Evolutionary conservation across 2,329 filamentous ascomycete species (phyloP).

Genomic region (Macroventuria anomochaeta): DNA sequence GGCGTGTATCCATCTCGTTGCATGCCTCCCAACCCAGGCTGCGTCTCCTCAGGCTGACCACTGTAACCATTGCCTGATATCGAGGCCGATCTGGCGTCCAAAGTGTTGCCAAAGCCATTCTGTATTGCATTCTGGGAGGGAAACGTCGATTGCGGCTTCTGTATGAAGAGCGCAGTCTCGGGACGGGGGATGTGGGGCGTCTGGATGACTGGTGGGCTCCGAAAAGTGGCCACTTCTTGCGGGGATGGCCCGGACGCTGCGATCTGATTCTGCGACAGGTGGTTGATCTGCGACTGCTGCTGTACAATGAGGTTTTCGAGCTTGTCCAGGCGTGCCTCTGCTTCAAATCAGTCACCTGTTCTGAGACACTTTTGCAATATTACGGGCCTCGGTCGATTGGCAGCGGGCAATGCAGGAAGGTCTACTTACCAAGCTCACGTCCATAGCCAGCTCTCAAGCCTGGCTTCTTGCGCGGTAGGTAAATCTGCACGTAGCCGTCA

Average conservation of each 20-base stretch:
- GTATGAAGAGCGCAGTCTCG: constrained; percentile 56
- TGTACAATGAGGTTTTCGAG: constrained; percentile 53
- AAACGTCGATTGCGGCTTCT: constrained; percentile 51
- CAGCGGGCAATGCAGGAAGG: not conserved
- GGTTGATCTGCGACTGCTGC: constrained; percentile 56
- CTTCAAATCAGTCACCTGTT: constrained; percentile 23
- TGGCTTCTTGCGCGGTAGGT: constrained; percentile 74
- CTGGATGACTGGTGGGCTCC: constrained; percentile 46
- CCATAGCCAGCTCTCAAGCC: constrained; percentile 67
- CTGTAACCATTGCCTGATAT: constrained; percentile 40
- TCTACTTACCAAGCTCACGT: constrained; percentile 56
- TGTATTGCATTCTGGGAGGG: constrained; percentile 41
- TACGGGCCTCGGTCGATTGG: constrained; percentile 15
- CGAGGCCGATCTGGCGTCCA: constrained; percentile 35
- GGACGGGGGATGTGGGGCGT: constrained; percentile 53
- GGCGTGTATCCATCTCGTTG: constrained; percentile 39
- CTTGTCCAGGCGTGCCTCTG: constrained; percentile 45
- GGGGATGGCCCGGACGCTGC: constrained; percentile 35
- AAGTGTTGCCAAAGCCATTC: constrained; percentile 46
- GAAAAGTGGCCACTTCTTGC: constrained; percentile 44
- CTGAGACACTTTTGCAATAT: not conserved
- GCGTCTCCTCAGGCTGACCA: constrained; percentile 35
- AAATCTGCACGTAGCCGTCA: constrained; percentile 51
- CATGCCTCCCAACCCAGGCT: constrained; percentile 28
- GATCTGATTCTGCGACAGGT: constrained; percentile 46